Percentiles rank a stretch among this genome's conserved stretches.
phyloP scores from a whole-genome alignment of 805 yeast genomes.

The Wickerhamomyces alni region DNA sequence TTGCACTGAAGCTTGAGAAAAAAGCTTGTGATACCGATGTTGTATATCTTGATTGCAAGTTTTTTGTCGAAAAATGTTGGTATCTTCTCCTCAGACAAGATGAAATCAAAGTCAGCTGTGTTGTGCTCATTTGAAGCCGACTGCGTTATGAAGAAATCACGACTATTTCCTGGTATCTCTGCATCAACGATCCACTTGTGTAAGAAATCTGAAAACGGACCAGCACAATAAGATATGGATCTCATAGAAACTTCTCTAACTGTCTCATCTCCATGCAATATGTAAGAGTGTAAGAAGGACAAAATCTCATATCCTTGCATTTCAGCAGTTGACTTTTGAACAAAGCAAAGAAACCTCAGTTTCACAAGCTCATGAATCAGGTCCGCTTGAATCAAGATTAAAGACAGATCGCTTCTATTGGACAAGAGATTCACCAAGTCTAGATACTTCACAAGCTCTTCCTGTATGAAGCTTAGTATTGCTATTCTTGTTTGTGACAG shows the following conservation, averaged over 20 bases:
- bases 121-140: neutral
- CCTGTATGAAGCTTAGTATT: conserved; percentile 41
- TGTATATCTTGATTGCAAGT: conserved; percentile 42
- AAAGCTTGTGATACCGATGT: conserved; percentile 66
- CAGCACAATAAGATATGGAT: conserved; percentile 40
- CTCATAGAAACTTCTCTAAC: conserved; percentile 37
- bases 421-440: conserved; percentile 38
- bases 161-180: conserved; percentile 42
- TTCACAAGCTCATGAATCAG: conserved; percentile 47
- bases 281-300: conserved; percentile 41
- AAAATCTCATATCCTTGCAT: conserved; percentile 46
- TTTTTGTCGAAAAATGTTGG: conserved; percentile 40
- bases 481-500: conserved; percentile 59
- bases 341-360: conserved; percentile 49
- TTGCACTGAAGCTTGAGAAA: conserved; percentile 62
- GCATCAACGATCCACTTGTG: conserved; percentile 70
- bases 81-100: conserved; percentile 27
- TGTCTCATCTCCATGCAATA: conserved; percentile 58
- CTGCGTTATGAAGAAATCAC: conserved; percentile 50
- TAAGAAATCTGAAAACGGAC: conserved; percentile 57
- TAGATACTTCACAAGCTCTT: conserved; percentile 37
- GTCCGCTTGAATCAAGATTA: conserved; percentile 25
- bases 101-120: conserved; percentile 21
- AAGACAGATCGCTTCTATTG: conserved; percentile 27
- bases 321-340: conserved; percentile 29